These are phyloP conservation scores for Termitomyces titanicus DNA, from an alignment of 768 basidiomycete genomes.

Conservation along the genomic window DNA sequence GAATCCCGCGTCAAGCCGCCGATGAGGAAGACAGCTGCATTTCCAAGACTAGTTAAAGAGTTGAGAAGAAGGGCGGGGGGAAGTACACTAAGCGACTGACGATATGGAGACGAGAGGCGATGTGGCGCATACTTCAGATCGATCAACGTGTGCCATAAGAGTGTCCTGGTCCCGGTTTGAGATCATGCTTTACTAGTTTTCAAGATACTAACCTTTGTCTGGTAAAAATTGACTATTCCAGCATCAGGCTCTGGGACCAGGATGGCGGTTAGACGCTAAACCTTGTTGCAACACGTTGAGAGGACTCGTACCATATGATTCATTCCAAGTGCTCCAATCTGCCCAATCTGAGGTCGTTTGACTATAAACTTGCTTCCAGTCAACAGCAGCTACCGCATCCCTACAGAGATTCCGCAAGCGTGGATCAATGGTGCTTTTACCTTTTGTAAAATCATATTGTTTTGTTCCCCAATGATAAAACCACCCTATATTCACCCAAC, in stretches of 20 bases:
- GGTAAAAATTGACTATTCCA: constrained; percentile 96
- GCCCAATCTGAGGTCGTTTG: constrained; percentile 44
- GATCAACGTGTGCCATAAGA: constrained; percentile 97
- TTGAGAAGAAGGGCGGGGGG: neutral
- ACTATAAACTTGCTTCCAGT: constrained; percentile 68
- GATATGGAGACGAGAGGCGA: constrained; percentile 93
- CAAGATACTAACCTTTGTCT: constrained; percentile 49
- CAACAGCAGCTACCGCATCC: constrained; percentile 54
- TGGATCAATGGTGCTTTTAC: constrained; percentile 58
- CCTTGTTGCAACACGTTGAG: neutral
- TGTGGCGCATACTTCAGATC: constrained; percentile 89
- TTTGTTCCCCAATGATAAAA: constrained; percentile 98
- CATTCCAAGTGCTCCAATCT: constrained; percentile 72
- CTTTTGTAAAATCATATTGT: constrained; percentile 83
- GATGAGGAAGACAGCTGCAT: constrained; percentile 85
- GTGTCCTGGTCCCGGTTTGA: constrained; percentile 55
- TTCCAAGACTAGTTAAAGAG: constrained; percentile 65
- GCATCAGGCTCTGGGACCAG: constrained; percentile 80
- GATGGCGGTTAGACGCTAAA: neutral
- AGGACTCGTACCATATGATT: constrained; percentile 65
- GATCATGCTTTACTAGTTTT: neutral
- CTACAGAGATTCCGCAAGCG: constrained; percentile 58
- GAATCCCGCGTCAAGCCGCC: constrained; percentile 78
- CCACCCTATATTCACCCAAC: constrained; percentile 97
- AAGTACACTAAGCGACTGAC: constrained; percentile 40